Evolutionary conservation across 106 monocot species (phyloP).

Genomic region (Acorus gramineus): DNA sequence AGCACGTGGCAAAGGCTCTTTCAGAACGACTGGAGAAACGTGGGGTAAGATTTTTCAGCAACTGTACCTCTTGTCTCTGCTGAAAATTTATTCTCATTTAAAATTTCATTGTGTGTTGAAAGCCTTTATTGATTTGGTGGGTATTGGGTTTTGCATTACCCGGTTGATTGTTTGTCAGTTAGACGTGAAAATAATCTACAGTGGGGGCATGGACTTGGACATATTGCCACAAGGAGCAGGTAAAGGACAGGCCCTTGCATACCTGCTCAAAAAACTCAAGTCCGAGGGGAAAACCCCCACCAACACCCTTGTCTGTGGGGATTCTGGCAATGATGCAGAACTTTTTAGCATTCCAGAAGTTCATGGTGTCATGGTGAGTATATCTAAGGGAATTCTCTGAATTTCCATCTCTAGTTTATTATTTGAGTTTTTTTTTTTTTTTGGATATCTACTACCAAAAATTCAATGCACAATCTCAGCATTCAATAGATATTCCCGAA

Average conservation of each 20-base stretch:
- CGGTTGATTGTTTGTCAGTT: constrained; percentile 33
- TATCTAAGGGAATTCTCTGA: no score
- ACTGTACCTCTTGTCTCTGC: background rate
- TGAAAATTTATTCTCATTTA: no score
- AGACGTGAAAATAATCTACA: constrained; percentile 89
- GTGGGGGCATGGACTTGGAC: constrained; percentile 71
- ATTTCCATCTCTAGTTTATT: no score
- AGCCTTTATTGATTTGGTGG: no score
- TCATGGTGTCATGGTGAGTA: constrained; percentile 86
- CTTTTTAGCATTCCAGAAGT: constrained; percentile 80
- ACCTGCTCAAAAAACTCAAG: constrained; percentile 65
- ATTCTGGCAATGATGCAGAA: constrained; percentile 95
- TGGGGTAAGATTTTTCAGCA: constrained; percentile 38
- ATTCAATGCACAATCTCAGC: no score
- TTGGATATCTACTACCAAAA: no score
- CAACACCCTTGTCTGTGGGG: constrained; percentile 88
- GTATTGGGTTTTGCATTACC: no score
- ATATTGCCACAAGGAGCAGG: constrained; percentile 82
- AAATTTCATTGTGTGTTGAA: no score
- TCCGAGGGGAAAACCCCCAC: constrained; percentile 39
- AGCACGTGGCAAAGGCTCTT: constrained; percentile 45
- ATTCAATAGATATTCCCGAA: no score
- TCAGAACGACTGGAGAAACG: constrained; percentile 28
- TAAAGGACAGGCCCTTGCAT: constrained; percentile 86
- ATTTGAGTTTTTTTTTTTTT: no score